phyloP scores from a whole-genome alignment of 345 rosid genomes.

The Firmiana major region DNA sequence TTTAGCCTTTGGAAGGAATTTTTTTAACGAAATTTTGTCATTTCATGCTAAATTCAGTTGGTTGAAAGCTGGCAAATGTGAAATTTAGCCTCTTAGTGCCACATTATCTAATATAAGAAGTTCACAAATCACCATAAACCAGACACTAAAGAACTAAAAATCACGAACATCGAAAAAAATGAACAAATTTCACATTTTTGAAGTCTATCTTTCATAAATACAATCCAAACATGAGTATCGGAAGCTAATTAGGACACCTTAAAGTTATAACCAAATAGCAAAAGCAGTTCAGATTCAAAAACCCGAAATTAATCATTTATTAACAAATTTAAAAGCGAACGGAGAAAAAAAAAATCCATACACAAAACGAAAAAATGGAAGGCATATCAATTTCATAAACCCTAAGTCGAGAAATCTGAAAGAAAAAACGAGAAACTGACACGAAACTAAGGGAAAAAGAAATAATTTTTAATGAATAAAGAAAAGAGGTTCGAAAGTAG shows the following conservation, averaged over 20 bases:
- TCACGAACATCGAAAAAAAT: neutral
- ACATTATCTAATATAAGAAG: neutral
- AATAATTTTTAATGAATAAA: neutral
- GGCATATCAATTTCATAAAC: conserved; percentile 13
- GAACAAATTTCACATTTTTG: neutral
- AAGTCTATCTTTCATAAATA: neutral
- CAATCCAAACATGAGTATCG: neutral
- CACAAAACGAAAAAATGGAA: neutral
- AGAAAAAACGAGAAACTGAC: too few species aligned
- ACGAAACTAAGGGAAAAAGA: neutral
- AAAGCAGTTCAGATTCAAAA: neutral
- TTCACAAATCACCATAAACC: neutral
- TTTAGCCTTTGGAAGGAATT: neutral
- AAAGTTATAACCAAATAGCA: neutral
- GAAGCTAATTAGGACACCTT: neutral
- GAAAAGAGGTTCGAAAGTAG: neutral
- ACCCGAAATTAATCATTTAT: neutral
- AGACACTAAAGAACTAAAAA: neutral
- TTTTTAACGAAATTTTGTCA: neutral
- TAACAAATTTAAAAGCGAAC: neutral
- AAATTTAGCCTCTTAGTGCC: neutral
- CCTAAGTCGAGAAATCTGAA: conserved; percentile 20
- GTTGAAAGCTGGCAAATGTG: too few species aligned
- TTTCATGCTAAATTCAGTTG: too few species aligned
- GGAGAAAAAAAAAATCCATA: neutral